phyloP scores from a whole-genome alignment of 495 filamentous ascomycete genomes.

The Penicilliopsis zonata region DNA sequence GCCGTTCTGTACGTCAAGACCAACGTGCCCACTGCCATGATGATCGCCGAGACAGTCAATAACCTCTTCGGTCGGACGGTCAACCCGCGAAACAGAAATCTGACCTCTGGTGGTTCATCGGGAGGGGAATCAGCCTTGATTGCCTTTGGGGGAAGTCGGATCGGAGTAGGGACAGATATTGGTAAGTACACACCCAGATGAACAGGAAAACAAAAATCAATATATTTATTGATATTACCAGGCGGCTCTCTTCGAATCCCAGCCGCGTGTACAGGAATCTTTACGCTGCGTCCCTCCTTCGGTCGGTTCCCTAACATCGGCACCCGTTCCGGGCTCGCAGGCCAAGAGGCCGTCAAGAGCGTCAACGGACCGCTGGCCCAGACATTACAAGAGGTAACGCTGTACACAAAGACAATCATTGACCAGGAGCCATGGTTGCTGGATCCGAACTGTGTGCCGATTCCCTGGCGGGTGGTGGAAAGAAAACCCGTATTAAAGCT shows the following conservation, averaged over 20 bases:
- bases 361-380: slow-evolving; percentile 7
- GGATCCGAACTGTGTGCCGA: slow-evolving; percentile 17
- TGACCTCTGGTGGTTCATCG: slow-evolving; percentile 28
- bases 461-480: slow-evolving; percentile 7
- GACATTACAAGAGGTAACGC: slow-evolving; percentile 2
- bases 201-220: too few relatives aligned
- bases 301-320: slow-evolving; percentile 33
- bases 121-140: slow-evolving; percentile 31
- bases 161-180: slow-evolving; percentile 33
- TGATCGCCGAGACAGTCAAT: slow-evolving; percentile 38
- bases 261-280: slow-evolving; percentile 16
- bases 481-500: slow-evolving; percentile 33
- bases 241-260: slow-evolving; percentile 27
- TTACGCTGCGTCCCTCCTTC: slow-evolving; percentile 35
- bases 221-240: neutral
- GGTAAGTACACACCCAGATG: too few relatives aligned
- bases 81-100: slow-evolving; percentile 18
- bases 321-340: slow-evolving; percentile 24
- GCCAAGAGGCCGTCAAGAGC: slow-evolving; percentile 19
- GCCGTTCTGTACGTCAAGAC: slow-evolving; percentile 48
- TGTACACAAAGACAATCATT: slow-evolving; percentile 27
- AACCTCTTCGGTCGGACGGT: slow-evolving; percentile 24
- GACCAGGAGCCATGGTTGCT: slow-evolving; percentile 38
- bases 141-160: slow-evolving; percentile 19
- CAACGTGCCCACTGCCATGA: slow-evolving; percentile 28